Evolutionary conservation across 2,329 filamentous ascomycete species (phyloP).

Genomic region (Drechslerella dactyloides): DNA sequence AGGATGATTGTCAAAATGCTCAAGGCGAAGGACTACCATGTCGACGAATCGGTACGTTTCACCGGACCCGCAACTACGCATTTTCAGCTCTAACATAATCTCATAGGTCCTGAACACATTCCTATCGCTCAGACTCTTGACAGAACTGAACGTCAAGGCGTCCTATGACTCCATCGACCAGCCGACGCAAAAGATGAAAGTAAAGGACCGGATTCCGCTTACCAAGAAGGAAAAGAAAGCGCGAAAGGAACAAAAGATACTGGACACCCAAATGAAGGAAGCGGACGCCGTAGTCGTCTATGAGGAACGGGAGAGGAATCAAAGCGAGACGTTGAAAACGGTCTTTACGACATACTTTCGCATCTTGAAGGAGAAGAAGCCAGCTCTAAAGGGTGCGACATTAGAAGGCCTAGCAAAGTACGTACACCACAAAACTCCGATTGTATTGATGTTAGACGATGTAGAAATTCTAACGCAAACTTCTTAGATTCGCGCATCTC

Average conservation of each 20-base stretch:
- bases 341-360: constrained; percentile 96
- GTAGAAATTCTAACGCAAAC: not conserved
- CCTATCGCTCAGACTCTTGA: constrained; percentile 82
- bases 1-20: constrained; percentile 91
- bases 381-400: constrained; percentile 93
- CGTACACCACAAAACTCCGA: too few relatives aligned
- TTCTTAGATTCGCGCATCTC: constrained; percentile 79
- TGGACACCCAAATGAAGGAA: constrained; percentile 91
- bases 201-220: constrained; percentile 57
- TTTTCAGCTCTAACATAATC: not conserved
- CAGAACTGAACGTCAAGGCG: constrained; percentile 83
- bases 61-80: not conserved
- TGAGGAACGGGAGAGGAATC: constrained; percentile 90
- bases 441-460: not conserved
- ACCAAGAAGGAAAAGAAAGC: constrained; percentile 87
- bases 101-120: constrained; percentile 78
- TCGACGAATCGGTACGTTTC: constrained; percentile 72
- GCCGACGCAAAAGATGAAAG: constrained; percentile 59
- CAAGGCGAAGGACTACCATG: constrained; percentile 79
- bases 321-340: constrained; percentile 92
- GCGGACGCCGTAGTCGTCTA: constrained; percentile 90
- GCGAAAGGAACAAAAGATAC: constrained; percentile 80
- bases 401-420: constrained; percentile 79
- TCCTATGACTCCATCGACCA: constrained; percentile 76
- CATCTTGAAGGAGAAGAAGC: constrained; percentile 80